Evolutionary conservation across 2,329 filamentous ascomycete genomes (phyloP).

Genomic region (Akanthomyces uredinophilus): DNA sequence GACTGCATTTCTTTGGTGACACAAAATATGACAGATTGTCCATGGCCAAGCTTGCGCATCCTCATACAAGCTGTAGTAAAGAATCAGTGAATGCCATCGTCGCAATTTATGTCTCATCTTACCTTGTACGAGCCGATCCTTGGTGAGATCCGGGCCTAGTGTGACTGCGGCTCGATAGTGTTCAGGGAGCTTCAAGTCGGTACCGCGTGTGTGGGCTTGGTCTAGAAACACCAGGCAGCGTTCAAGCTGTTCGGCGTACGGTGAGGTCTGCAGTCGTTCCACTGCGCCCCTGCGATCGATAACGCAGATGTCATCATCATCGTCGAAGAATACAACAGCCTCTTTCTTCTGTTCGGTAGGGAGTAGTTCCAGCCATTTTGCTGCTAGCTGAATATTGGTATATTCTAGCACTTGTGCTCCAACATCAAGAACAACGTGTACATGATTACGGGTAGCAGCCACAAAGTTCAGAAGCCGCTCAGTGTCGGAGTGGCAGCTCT

Average conservation of each 20-base stretch:
- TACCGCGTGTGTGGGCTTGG: constrained; percentile 65
- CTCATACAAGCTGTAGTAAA: constrained; percentile 56
- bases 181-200: constrained; percentile 56
- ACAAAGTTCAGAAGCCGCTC: constrained; percentile 36
- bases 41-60: constrained; percentile 63
- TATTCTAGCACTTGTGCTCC: constrained; percentile 66
- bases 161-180: constrained; percentile 62
- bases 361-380: constrained; percentile 42
- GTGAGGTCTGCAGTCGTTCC: constrained; percentile 52
- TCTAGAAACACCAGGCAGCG: constrained; percentile 64
- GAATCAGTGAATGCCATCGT: constrained; percentile 5
- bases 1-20: constrained; percentile 53
- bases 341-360: constrained; percentile 10
- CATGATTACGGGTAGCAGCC: constrained; percentile 19
- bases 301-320: constrained; percentile 50
- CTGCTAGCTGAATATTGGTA: constrained; percentile 49
- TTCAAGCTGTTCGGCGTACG: constrained; percentile 51
- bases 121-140: constrained; percentile 67
- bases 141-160: constrained; percentile 58
- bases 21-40: constrained; percentile 60
- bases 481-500: constrained; percentile 18
- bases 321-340: constrained; percentile 52
- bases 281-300: constrained; percentile 42
- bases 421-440: constrained; percentile 63
- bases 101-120: constrained; percentile 19